A percentile compares a stretch with the other conserved stretches of the same genome.
These are phyloP conservation scores for Melastoma malabathricum DNA, from an alignment of 345 rosid species.

Conservation along the genomic window DNA sequence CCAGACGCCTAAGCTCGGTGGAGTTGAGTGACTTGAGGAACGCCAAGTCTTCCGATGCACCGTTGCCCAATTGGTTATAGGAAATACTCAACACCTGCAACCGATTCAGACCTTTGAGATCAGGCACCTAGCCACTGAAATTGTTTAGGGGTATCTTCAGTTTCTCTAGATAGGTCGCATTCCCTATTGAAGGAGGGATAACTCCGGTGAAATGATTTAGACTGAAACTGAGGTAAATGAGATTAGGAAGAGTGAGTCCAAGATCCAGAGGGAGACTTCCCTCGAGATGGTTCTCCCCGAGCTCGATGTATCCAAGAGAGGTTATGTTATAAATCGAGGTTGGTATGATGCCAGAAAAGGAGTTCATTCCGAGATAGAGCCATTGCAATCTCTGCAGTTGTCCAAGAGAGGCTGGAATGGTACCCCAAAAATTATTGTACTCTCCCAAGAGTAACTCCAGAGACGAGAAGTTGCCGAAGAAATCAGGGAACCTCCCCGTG, in stretches of 20 bases:
- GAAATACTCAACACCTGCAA: neutral
- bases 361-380: neutral
- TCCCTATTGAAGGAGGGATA: neutral
- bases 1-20: conserved; percentile 1
- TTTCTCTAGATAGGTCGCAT: neutral
- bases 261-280: too few relatives aligned
- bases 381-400: neutral
- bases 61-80: conserved; percentile 3
- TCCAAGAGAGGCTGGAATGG: conserved; percentile 1
- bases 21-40: neutral
- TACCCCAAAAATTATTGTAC: neutral
- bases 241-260: neutral
- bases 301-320: neutral
- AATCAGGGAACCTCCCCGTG: too few relatives aligned
- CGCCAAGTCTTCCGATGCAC: conserved; percentile 1
- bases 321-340: neutral
- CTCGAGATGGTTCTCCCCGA: neutral
- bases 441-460: neutral
- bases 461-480: too few relatives aligned
- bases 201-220: neutral
- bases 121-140: neutral
- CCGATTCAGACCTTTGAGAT: neutral
- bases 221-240: neutral
- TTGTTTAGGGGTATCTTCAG: neutral
- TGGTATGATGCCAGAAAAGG: neutral